Evolutionary conservation across 768 basidiomycete species (phyloP), one percentile per base, ranked within the genome.

Genomic region (Phlebiopsis flavidoalba): DNA sequence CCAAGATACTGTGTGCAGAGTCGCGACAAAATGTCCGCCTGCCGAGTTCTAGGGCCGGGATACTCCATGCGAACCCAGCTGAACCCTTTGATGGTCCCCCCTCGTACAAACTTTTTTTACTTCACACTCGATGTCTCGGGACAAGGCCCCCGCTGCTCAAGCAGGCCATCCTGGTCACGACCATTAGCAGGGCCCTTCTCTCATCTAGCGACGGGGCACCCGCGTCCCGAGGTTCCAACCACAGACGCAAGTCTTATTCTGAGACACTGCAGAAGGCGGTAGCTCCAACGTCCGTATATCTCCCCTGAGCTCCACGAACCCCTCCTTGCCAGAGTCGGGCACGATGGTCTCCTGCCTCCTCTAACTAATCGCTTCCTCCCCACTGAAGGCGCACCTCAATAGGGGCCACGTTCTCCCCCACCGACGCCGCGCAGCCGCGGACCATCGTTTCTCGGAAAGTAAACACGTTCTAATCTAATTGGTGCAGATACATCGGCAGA

Each of bases 31-130:
- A 62, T 24, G 46, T 58, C 60, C 71, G 3, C 70, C 74, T 7
- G 40, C 66, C n/a, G n/a, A n/a, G n/a, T 8, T n/a, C n/a, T n/a
- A n/a, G n/a, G n/a, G n/a, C n/a, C n/a, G n/a, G n/a, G n/a, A n/a
- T n/a, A n/a, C n/a, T n/a, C n/a, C n/a, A n/a, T n/a, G n/a, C n/a
- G n/a, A n/a, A n/a, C n/a, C n/a, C 72, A 75, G 58, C 71, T 74
- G 5, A n/a, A n/a, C 69, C 76, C 0, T 75, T 78, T 50, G 77
- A 78, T 58, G 75, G 67, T 1, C n/a, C n/a, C n/a, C n/a, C n/a
- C 65, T 79, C 14, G 52, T 78, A n/a, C 59, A 74, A 78, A n/a
- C n/a, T n/a, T 57, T 76, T 76, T 73, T 66, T 64, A 76, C 49
- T 74, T n/a, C n/a, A n/a, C 77, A 7, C 24, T 55, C 3, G 31